Evolutionary conservation across 2,329 filamentous ascomycete genomes (phyloP).

Genomic region (Penicillium sp.): DNA sequence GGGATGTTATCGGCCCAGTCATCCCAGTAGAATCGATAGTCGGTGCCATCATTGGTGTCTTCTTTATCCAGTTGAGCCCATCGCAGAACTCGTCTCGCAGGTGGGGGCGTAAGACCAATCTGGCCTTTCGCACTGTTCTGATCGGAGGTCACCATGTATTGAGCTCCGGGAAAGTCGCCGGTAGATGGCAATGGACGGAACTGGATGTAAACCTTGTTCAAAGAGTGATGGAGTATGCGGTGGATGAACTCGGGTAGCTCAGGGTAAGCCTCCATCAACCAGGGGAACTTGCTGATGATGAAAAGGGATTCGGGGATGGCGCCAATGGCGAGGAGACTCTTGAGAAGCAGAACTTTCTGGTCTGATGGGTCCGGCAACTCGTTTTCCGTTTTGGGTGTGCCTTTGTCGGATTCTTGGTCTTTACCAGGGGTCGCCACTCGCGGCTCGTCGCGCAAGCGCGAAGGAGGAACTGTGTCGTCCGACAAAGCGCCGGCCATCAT

Average conservation of each 20-base stretch:
- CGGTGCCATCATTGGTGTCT: conserved; percentile 69
- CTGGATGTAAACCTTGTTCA: conserved; percentile 70
- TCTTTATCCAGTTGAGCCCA: conserved; percentile 82
- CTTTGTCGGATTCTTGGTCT: conserved; percentile 52
- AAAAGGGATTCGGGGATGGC: conserved; percentile 91
- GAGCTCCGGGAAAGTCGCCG: conserved; percentile 48
- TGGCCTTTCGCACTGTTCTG: conserved; percentile 69
- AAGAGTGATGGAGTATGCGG: conserved; percentile 77
- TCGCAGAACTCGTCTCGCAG: conserved; percentile 66
- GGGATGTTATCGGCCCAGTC: conserved; percentile 95
- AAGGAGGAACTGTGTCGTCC: conserved; percentile 67
- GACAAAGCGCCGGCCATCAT: conserved; percentile 81
- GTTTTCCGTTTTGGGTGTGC: conserved; percentile 43
- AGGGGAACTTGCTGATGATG: conserved; percentile 87
- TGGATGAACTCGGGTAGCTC: conserved; percentile 80
- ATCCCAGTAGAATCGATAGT: conserved; percentile 94
- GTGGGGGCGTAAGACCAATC: conserved; percentile 60
- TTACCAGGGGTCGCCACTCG: conserved; percentile 55
- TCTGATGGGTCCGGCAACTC: conserved; percentile 72
- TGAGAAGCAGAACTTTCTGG: conserved; percentile 82
- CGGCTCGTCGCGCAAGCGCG: conserved; percentile 54
- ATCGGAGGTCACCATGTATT: conserved; percentile 58
- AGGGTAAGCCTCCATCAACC: conserved; percentile 81
- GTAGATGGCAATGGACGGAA: conserved; percentile 49
- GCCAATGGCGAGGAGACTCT: conserved; percentile 83